Evolutionary conservation across 805 yeast species (phyloP), one percentile per base, ranked within the genome.

Genomic region (Starmera quercuum): DNA sequence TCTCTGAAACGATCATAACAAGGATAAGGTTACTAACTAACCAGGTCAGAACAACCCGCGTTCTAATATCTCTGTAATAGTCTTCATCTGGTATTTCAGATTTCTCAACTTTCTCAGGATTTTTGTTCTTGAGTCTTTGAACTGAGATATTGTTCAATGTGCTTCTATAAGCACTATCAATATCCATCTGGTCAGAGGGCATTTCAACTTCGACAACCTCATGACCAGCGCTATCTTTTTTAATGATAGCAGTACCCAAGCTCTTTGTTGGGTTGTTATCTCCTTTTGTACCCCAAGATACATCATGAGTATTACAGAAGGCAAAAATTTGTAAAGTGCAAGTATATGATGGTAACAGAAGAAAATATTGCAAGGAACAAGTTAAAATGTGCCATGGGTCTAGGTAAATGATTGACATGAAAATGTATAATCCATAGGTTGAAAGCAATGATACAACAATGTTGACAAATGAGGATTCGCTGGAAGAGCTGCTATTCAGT

Each of bases 231-330:
- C 74, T 84, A 45, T 75, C 77, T 49, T 76, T 78, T 38, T 71
- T 78, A 39, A 82, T 78, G 22, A 82, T 81, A 30, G 90, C 92
- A 32, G 80, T 75, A 41, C 94, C 94, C 31, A 79, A 63, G 38
- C 71, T 76, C 44, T 72, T 72, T 20, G 75, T 73, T 31, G 78
- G 80, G 44, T 73, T 73, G 49, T 83, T 84, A 40, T 85, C 96
- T 45, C 98, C 98, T 56, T 90, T 90, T 2, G 98, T 90, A 60
- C 98, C 98, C 98, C 98, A 90, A 0, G 96, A 83, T 32, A 92
- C 95, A 66, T 90, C 98, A 61, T 90, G 97, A 3, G 97, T 90
- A 57, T 90, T 90, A 64, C 98, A 90, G 60, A 90, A 87, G 1
- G 98, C 97, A 63, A 87, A 90, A 38, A 92, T 87, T 60, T 90